These are phyloP conservation scores for Mentha longifolia DNA, from an alignment of 257 asterid species.

Conservation along the genomic window DNA sequence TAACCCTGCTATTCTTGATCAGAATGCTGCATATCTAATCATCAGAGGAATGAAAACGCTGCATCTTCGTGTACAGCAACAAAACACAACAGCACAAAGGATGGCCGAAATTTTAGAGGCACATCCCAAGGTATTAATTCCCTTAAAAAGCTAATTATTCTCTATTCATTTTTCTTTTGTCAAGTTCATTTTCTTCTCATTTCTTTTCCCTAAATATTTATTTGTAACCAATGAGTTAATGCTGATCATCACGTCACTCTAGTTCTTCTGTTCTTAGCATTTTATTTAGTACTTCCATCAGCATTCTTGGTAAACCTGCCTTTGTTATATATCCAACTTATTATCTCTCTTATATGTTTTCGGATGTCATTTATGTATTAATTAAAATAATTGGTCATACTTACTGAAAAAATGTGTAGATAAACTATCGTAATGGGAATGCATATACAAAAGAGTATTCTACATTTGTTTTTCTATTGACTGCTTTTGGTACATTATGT, in stretches of 20 bases:
- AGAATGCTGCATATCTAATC: conserved; percentile 92
- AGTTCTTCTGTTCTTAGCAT: not conserved
- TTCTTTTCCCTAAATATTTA: not conserved
- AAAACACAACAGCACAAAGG: conserved; percentile 90
- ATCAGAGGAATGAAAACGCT: conserved; percentile 99
- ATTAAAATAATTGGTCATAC: not conserved
- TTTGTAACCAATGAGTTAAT: not conserved
- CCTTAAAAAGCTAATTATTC: not conserved
- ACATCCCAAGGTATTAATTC: conserved; percentile 82
- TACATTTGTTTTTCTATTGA: conserved; percentile 9
- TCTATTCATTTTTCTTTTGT: not conserved
- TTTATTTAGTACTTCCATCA: not conserved
- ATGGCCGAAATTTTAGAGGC: conserved; percentile 99
- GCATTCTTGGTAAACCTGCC: not conserved
- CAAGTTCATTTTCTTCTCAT: too few species aligned
- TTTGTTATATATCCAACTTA: not conserved
- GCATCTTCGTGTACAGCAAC: conserved; percentile 97
- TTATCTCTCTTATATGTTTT: not conserved
- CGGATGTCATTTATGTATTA: too few species aligned
- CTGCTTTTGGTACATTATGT: conserved; percentile 9
- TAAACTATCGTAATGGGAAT: not conserved
- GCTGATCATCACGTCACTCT: not conserved
- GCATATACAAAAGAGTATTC: not conserved
- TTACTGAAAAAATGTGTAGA: too few species aligned
- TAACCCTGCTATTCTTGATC: conserved; percentile 34